These are phyloP conservation scores for Mycena rosella DNA, from an alignment of 768 basidiomycete genomes.

Conservation along the genomic window DNA sequence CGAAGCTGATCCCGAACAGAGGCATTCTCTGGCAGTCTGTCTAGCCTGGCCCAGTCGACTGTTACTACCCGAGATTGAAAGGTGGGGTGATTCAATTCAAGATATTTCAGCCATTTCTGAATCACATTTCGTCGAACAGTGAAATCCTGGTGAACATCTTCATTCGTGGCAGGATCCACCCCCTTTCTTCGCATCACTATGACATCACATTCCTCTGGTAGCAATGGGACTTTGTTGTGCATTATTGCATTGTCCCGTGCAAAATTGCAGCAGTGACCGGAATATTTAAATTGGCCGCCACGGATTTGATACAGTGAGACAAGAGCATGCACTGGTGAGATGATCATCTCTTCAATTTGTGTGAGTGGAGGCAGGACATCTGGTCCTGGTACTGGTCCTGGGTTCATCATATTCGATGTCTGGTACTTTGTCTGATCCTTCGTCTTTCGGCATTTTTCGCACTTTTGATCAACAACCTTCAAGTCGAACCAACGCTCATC, in stretches of 20 bases:
- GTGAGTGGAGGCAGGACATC: conserved; percentile 1
- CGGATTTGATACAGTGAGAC: conserved; percentile 15
- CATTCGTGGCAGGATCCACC: not conserved
- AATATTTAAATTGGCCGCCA: conserved; percentile 22
- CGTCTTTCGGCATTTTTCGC: conserved; percentile 1
- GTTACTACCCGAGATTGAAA: not conserved
- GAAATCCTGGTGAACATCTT: conserved; percentile 22
- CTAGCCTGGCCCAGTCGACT: not conserved
- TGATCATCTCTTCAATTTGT: conserved; percentile 23
- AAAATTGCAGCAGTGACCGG: conserved; percentile 24
- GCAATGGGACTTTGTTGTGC: conserved; percentile 8
- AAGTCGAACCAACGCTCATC: conserved; percentile 14
- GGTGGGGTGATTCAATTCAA: conserved; percentile 9
- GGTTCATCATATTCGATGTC: not conserved
- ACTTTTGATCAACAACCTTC: not conserved
- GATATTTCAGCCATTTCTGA: conserved; percentile 17
- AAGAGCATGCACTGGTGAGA: conserved; percentile 21
- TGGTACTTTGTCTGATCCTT: not conserved
- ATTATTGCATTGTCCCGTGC: conserved; percentile 5
- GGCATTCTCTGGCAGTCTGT: conserved; percentile 3
- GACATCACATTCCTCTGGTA: conserved; percentile 27
- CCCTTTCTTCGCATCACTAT: conserved; percentile 16
- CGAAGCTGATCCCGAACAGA: conserved; percentile 7
- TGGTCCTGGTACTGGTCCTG: not conserved
- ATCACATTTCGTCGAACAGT: conserved; percentile 1